phyloP scores from a whole-genome alignment of 164 flowering plant genomes.

The Amborella trichopoda region DNA sequence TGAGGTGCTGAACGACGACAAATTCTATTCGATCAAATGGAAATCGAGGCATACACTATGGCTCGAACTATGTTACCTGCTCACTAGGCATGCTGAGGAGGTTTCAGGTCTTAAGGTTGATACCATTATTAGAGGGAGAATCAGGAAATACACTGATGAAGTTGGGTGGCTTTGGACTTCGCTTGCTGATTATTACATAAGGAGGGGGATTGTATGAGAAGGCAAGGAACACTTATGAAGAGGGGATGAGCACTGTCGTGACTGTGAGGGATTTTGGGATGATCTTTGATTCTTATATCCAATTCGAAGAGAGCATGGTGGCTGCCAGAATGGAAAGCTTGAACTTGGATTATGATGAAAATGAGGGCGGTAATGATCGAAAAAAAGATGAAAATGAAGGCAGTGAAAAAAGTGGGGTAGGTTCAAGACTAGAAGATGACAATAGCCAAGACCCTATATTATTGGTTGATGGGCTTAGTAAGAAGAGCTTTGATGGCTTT shows the following conservation, averaged over 20 bases:
- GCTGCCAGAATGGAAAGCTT: constrained; percentile 54
- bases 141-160: constrained; percentile 86
- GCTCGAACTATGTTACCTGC: constrained; percentile 83
- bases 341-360: constrained; percentile 25
- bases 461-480: constrained; percentile 36
- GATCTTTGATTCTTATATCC: constrained; percentile 75
- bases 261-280: constrained; percentile 93
- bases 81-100: constrained; percentile 62
- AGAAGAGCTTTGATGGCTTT: constrained; percentile 46
- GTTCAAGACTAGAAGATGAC: constrained; percentile 18
- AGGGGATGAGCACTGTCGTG: constrained; percentile 76
- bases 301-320: constrained; percentile 79
- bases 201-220: constrained; percentile 69
- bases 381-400: too few relatives aligned
- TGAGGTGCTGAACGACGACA: constrained; percentile 77
- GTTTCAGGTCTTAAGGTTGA: constrained; percentile 89
- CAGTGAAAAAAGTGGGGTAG: constrained; percentile 6
- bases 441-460: too few relatives aligned
- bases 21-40: constrained; percentile 68
- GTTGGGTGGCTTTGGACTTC: constrained; percentile 94
- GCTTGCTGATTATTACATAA: constrained; percentile 75
- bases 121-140: constrained; percentile 87
- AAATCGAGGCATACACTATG: constrained; percentile 79
- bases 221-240: constrained; percentile 87
- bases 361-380: constrained; percentile 48